Evolutionary conservation across 805 yeast species (phyloP).

Genomic region (Candida palmyrensis): DNA sequence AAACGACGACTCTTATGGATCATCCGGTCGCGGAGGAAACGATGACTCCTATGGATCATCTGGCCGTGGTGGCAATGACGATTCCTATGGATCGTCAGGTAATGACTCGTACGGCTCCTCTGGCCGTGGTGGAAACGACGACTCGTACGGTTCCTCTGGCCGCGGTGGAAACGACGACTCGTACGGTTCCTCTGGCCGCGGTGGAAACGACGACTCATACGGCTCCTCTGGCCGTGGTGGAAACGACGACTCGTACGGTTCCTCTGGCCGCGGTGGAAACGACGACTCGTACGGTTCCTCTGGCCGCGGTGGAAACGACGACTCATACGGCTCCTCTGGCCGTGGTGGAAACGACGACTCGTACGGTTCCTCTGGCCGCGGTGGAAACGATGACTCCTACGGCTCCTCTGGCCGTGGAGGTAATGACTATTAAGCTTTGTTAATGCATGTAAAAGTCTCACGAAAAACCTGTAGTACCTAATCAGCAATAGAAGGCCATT

Average conservation of each 20-base stretch:
- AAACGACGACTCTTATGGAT: conserved; percentile 7
- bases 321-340: conserved; percentile 12
- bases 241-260: conserved; percentile 19
- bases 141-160: conserved; percentile 7
- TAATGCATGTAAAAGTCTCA: not conserved
- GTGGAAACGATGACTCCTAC: conserved; percentile 8
- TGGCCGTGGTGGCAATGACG: conserved; percentile 1
- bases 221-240: conserved; percentile 13
- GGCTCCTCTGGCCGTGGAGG: conserved; percentile 9
- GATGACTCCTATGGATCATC: conserved; percentile 13
- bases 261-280: conserved; percentile 9
- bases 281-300: conserved; percentile 16
- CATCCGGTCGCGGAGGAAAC: conserved; percentile 7
- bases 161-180: conserved; percentile 9
- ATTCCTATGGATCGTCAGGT: conserved; percentile 13
- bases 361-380: conserved; percentile 10
- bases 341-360: conserved; percentile 8
- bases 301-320: conserved; percentile 3
- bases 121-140: conserved; percentile 8
- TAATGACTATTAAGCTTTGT: conserved; percentile 5
- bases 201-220: conserved; percentile 9
- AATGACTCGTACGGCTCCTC: conserved; percentile 11
- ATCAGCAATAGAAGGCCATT: too few relatives aligned
- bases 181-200: conserved; percentile 11
- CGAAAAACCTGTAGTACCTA: not conserved